Conservation (phyloP, 2,329 filamentous ascomycete genomes). For the Fusarium multiceps region DNA sequence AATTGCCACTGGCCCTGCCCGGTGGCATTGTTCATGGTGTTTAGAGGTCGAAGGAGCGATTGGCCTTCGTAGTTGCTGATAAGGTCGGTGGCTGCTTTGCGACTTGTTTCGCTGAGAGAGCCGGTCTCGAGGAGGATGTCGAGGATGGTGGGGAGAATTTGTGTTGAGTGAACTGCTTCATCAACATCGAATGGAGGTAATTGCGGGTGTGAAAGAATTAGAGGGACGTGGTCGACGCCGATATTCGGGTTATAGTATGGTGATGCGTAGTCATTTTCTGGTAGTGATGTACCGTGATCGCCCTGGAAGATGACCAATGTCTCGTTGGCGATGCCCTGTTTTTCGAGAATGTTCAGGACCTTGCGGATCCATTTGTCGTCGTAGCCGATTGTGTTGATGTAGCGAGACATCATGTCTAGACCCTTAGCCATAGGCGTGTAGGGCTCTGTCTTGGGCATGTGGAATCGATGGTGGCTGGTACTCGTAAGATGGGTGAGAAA, state of each 20-base stretch:
- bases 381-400: slow-evolving; percentile 49
- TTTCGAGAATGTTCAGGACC: slow-evolving; percentile 46
- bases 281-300: slow-evolving; percentile 50
- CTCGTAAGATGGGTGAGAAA: slow-evolving; percentile 53
- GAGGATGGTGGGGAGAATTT: slow-evolving; percentile 50
- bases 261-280: slow-evolving; percentile 47
- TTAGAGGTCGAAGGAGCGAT: slow-evolving; percentile 46
- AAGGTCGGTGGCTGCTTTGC: slow-evolving; percentile 40
- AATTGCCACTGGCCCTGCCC: slow-evolving; percentile 50
- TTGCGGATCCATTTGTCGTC: slow-evolving; percentile 50
- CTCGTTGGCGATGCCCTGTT: slow-evolving; percentile 49
- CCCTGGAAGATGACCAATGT: slow-evolving; percentile 50
- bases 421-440: slow-evolving; percentile 45
- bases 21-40: slow-evolving; percentile 11
- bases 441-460: slow-evolving; percentile 45
- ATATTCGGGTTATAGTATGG: slow-evolving; percentile 51
- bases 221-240: slow-evolving; percentile 47
- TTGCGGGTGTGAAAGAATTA: slow-evolving; percentile 49
- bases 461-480: slow-evolving; percentile 51
- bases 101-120: slow-evolving; percentile 42
- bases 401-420: slow-evolving; percentile 48
- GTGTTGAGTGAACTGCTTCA: slow-evolving; percentile 47
- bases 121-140: slow-evolving; percentile 49
- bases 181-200: slow-evolving; percentile 46
- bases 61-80: slow-evolving; percentile 50